A percentile compares a stretch with the other conserved stretches of the same genome.
Conservation (phyloP, 1,284 basidiomycete species). For the Clitocybe nebularis region DNA sequence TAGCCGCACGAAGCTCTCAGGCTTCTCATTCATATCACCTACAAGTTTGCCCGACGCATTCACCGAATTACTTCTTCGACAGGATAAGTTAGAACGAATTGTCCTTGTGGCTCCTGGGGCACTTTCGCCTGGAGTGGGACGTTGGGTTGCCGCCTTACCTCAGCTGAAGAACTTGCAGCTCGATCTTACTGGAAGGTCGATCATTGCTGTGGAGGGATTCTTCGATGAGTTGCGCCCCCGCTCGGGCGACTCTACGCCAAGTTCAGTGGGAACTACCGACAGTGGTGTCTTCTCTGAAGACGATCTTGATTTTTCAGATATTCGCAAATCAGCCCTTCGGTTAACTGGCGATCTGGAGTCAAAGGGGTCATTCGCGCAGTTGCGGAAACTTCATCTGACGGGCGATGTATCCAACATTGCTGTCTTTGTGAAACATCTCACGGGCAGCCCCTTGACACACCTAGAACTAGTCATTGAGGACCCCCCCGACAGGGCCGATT, state of each 20-base stretch:
- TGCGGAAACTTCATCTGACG: slow-evolving; percentile 60
- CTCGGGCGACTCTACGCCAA: slow-evolving; percentile 66
- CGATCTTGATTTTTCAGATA: slow-evolving; percentile 67
- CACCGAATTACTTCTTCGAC: slow-evolving; percentile 56
- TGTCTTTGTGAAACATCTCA: slow-evolving; percentile 65
- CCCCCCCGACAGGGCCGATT: slow-evolving; percentile 65
- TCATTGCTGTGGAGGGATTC: slow-evolving; percentile 69
- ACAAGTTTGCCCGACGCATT: slow-evolving; percentile 66
- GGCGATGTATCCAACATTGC: slow-evolving; percentile 65
- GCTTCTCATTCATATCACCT: slow-evolving; percentile 64
- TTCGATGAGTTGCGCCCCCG: slow-evolving; percentile 62
- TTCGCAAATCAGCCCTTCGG: slow-evolving; percentile 60
- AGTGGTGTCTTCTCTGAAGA: slow-evolving; percentile 73
- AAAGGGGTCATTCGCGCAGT: slow-evolving; percentile 51
- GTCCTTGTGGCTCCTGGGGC: slow-evolving; percentile 67
- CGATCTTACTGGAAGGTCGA: slow-evolving; percentile 63
- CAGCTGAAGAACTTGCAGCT: slow-evolving; percentile 59
- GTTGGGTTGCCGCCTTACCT: slow-evolving; percentile 61
- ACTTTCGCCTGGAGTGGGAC: slow-evolving; percentile 60
- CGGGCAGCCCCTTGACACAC: slow-evolving; percentile 51
- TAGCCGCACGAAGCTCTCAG: slow-evolving; percentile 53
- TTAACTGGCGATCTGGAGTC: slow-evolving; percentile 50
- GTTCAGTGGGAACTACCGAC: slow-evolving; percentile 59
- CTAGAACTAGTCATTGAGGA: slow-evolving; percentile 75
- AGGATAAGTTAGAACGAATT: slow-evolving; percentile 57